These are phyloP conservation scores for Teunomyces aglyptinius DNA, from an alignment of 805 yeast genomes.

Conservation along the genomic window DNA sequence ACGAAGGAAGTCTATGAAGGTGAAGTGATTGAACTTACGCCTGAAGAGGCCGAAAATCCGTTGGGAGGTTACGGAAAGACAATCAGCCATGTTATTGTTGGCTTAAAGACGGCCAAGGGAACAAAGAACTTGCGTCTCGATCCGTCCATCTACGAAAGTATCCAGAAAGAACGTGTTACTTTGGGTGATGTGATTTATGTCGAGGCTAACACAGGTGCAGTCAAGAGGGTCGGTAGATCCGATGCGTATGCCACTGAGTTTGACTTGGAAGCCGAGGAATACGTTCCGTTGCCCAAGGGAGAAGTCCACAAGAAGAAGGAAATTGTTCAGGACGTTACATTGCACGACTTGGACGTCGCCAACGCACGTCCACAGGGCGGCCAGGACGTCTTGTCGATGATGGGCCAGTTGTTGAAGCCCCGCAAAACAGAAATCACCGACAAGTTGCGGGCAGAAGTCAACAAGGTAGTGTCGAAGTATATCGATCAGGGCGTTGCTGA, in stretches of 20 bases:
- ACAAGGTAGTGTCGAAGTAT: conserved; percentile 92
- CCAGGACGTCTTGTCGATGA: conserved; percentile 91
- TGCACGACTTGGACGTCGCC: conserved; percentile 95
- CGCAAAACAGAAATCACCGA: conserved; percentile 96
- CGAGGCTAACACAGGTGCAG: conserved; percentile 97
- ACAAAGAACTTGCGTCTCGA: conserved; percentile 86
- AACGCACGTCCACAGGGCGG: conserved; percentile 97
- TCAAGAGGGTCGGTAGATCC: conserved; percentile 95
- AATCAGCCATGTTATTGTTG: conserved; percentile 89
- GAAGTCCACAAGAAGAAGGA: conserved; percentile 98
- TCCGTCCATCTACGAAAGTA: conserved; percentile 89
- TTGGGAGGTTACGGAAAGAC: conserved; percentile 98
- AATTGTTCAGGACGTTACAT: conserved; percentile 94
- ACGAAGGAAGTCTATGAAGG: conserved; percentile 98
- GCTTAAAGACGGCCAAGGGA: conserved; percentile 89
- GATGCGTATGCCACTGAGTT: conserved; percentile 98
- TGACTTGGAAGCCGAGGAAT: conserved; percentile 97
- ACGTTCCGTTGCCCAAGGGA: conserved; percentile 97
- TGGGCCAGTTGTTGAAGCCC: conserved; percentile 96
- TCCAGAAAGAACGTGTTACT: conserved; percentile 90
- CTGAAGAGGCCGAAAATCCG: conserved; percentile 95
- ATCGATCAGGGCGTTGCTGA: conserved; percentile 98
- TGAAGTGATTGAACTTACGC: conserved; percentile 92
- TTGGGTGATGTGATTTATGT: conserved; percentile 97
- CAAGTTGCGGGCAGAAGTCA: conserved; percentile 88